Base-by-base conservation (phyloP, 2,329 filamentous ascomycete species). In the Phialocephala subalpina region DNA sequence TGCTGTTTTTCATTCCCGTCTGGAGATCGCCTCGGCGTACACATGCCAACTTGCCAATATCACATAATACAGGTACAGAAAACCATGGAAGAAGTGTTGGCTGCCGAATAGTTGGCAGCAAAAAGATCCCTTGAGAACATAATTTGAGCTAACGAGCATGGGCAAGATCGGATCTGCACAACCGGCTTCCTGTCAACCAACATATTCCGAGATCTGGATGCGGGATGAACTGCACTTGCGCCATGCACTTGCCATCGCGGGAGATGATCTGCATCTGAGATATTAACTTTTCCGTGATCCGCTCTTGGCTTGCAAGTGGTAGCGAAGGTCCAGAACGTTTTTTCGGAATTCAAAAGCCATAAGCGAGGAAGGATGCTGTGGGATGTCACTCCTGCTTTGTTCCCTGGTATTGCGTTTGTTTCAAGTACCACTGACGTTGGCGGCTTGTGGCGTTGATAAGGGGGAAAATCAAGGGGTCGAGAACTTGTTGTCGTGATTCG, bases 391-490 rank as follows among this genome's bases (percentile, higher is more conserved):
- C n/a, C 11, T 25, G n/a, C 18, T 22, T 6, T 3, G 2, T 5
- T 22, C 45, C 45, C 29, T 53, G 49, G 49, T 1, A 12, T 29
- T 3, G 27, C 6, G 11, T 33, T 27, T 29, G 49, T 53, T 53
- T 53, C 25, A 18, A 33, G 3, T 16, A 18, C 49, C 49, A 53
- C 49, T 53, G 49, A 53, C 25, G 49, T 20, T n/a, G 49, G 49
- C 49, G 25, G 49, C 49, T 53, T 53, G 49, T 53, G 49, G 49
- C 49, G 49, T 53, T 25, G 49, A 53, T 53, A 53, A 16, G 14
- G 18, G 8, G 6, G 9, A 11, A 33, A 20, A 14, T 53, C 6
- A 53, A 53, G 49, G 25, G 25, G n/a, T 22, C 45, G 45, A 49
- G 45, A 25, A 49, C 45, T 14, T 22, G 3, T 8, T 1, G 2